Evolutionary conservation across 306 rosid species (phyloP).

Genomic region (Acacia crassicarpa): DNA sequence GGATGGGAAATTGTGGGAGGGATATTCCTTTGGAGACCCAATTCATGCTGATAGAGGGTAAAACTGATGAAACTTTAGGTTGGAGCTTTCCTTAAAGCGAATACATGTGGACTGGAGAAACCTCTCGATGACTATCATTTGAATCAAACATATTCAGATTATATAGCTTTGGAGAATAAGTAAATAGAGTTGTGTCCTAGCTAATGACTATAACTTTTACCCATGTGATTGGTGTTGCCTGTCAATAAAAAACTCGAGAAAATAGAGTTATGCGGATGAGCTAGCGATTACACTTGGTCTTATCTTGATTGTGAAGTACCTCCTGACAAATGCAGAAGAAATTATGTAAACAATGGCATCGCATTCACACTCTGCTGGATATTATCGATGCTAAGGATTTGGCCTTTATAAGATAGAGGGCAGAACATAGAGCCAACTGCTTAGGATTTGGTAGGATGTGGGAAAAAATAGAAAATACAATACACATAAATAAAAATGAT

Average conservation of each 20-base stretch:
- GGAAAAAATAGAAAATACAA: no score
- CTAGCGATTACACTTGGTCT: no score
- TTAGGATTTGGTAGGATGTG: no score
- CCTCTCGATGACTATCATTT: slow-evolving; percentile 41
- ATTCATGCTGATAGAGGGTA: slow-evolving; percentile 85
- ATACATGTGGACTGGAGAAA: slow-evolving; percentile 52
- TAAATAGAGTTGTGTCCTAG: slow-evolving; percentile 6
- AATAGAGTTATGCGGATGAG: no score
- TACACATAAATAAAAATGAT: no score
- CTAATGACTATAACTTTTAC: no score
- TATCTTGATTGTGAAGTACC: background rate
- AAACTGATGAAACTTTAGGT: slow-evolving; percentile 36
- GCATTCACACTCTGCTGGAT: no score
- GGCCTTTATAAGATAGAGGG: background rate
- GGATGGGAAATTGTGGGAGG: slow-evolving; percentile 84
- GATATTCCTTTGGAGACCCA: slow-evolving; percentile 96
- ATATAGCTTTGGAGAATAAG: slow-evolving; percentile 50
- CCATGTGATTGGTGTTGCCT: no score
- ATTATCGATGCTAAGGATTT: background rate
- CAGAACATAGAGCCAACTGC: background rate
- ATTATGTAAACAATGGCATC: background rate
- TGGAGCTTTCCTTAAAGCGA: slow-evolving; percentile 53
- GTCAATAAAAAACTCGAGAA: no score
- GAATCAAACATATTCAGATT: slow-evolving; percentile 58
- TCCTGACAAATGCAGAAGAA: no score